A percentile compares a stretch with the other conserved stretches of the same genome.
Conservation (phyloP, 2,329 filamentous ascomycete genomes). For the Dactylellina parvicollis region DNA sequence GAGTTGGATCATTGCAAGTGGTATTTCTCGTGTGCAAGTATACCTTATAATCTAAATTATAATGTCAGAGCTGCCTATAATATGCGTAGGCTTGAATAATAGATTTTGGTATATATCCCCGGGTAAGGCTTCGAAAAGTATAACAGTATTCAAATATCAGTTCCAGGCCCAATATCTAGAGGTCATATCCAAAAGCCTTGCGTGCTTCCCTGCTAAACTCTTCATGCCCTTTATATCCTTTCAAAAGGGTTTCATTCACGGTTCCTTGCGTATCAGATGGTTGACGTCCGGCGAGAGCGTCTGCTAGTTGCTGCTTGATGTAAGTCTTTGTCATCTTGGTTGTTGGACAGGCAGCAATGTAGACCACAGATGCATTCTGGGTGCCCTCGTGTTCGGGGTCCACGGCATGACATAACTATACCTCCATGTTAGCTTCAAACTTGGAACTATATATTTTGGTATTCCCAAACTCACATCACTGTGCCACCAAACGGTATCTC, state of each 20-base stretch:
- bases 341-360: conserved; percentile 61
- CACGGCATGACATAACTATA: conserved; percentile 62
- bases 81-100: too few relatives aligned
- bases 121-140: too few relatives aligned
- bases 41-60: too few relatives aligned
- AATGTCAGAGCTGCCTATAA: too few relatives aligned
- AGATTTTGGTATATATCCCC: too few relatives aligned
- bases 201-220: conserved; percentile 39
- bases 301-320: conserved; percentile 58
- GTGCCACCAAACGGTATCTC: conserved; percentile 64
- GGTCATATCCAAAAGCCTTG: conserved; percentile 44
- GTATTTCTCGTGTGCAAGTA: too few relatives aligned
- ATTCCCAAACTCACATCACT: conserved; percentile 59
- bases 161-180: conserved; percentile 10
- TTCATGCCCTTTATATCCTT: conserved; percentile 39
- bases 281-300: conserved; percentile 57
- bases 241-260: conserved; percentile 39
- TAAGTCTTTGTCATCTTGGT: conserved; percentile 59
- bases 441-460: background rate
- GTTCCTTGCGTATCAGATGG: conserved; percentile 53
- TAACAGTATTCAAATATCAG: too few relatives aligned
- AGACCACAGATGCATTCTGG: conserved; percentile 60
- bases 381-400: conserved; percentile 61
- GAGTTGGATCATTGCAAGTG: too few relatives aligned
- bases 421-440: background rate